These are phyloP conservation scores for Pseudogymnoascus pannorum DNA, from an alignment of 2,329 filamentous ascomycete species.

Conservation along the genomic window DNA sequence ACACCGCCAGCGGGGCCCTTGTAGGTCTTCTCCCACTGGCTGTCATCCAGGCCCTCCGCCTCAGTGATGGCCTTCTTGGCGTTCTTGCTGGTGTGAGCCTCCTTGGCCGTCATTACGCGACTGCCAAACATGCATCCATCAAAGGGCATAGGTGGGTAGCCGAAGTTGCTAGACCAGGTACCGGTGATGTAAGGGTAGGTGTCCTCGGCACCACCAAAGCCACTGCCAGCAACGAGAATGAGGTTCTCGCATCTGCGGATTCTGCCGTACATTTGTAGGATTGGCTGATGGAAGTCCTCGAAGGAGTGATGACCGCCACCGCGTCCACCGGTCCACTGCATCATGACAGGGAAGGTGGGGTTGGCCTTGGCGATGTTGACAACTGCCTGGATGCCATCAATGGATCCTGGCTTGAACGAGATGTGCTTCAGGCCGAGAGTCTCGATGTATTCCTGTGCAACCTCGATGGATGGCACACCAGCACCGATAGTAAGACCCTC, in stretches of 20 bases:
- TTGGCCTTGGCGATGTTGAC: slow-evolving; percentile 95
- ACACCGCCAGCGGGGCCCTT: slow-evolving; percentile 86
- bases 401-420: slow-evolving; percentile 85
- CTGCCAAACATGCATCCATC: slow-evolving; percentile 87
- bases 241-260: slow-evolving; percentile 83
- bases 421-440: slow-evolving; percentile 91
- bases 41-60: slow-evolving; percentile 73
- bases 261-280: slow-evolving; percentile 83
- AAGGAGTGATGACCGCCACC: slow-evolving; percentile 92
- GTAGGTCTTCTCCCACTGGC: slow-evolving; percentile 88
- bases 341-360: slow-evolving; percentile 81
- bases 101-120: slow-evolving; percentile 91
- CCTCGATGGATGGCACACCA: slow-evolving; percentile 87
- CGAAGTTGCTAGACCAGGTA: slow-evolving; percentile 77
- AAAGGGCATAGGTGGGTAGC: slow-evolving; percentile 88
- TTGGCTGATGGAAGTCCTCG: slow-evolving; percentile 90
- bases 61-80: slow-evolving; percentile 89
- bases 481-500: slow-evolving; percentile 90
- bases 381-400: slow-evolving; percentile 79
- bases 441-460: slow-evolving; percentile 88
- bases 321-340: slow-evolving; percentile 93
- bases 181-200: slow-evolving; percentile 90
- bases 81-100: slow-evolving; percentile 78
- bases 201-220: slow-evolving; percentile 83
- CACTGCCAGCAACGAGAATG: slow-evolving; percentile 81